These are phyloP conservation scores for Suillus paluster DNA, from an alignment of 768 basidiomycete species.

Conservation along the genomic window DNA sequence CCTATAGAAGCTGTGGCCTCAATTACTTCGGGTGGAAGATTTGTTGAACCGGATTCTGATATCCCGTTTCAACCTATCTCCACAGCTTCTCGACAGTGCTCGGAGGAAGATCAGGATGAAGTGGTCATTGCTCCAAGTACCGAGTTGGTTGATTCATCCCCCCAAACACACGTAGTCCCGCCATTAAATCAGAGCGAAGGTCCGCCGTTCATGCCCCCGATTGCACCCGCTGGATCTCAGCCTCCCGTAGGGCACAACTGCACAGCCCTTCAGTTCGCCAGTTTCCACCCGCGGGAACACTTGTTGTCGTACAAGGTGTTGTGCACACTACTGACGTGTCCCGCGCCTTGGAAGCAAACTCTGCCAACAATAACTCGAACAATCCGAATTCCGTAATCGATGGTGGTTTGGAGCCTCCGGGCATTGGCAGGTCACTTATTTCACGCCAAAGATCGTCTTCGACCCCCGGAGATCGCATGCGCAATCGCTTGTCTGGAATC, in stretches of 20 bases:
- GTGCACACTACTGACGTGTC: conserved; percentile 77
- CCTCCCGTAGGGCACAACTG: conserved; percentile 27
- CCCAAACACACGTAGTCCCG: conserved; percentile 13
- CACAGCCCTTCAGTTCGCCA: conserved; percentile 37
- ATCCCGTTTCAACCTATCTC: not conserved
- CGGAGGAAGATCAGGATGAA: conserved; percentile 21
- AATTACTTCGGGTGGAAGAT: conserved; percentile 6
- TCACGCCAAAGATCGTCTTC: conserved; percentile 37
- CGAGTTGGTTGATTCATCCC: conserved; percentile 12
- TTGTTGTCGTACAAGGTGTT: conserved; percentile 84
- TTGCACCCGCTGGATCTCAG: conserved; percentile 7
- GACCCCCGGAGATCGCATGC: conserved; percentile 29
- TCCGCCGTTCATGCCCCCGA: conserved; percentile 17
- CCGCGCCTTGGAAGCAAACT: conserved; percentile 33
- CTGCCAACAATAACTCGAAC: conserved; percentile 18
- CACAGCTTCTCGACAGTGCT: not conserved
- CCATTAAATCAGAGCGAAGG: conserved; percentile 18
- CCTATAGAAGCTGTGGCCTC: conserved; percentile 7
- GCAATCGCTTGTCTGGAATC: conserved; percentile 42
- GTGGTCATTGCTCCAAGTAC: conserved; percentile 25
- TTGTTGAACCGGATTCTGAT: conserved; percentile 20
- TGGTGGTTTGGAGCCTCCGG: conserved; percentile 9
- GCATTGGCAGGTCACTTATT: conserved; percentile 11
- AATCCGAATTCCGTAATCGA: conserved; percentile 10
- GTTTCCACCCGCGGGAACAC: conserved; percentile 76